Conservation (phyloP, 257 asterid genomes). For the Nicotiana attenuata region DNA sequence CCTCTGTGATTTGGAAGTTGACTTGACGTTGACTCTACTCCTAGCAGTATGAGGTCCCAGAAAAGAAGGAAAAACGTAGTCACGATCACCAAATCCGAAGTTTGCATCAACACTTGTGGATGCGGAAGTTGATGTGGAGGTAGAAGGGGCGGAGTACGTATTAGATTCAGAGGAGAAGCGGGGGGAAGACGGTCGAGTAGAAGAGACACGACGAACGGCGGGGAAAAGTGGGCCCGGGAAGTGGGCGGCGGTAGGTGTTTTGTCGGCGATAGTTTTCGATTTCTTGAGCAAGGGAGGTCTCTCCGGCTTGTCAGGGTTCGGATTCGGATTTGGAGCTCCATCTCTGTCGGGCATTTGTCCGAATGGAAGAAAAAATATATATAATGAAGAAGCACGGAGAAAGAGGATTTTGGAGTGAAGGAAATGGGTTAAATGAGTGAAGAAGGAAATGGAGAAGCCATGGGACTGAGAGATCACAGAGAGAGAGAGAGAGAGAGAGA, state of each 20-base stretch:
- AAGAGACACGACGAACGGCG: conserved; percentile 55
- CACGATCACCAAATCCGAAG: conserved; percentile 77
- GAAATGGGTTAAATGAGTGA: background rate
- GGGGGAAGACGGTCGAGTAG: conserved; percentile 27
- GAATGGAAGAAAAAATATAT: background rate
- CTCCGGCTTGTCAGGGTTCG: conserved; percentile 41
- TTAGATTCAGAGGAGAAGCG: conserved; percentile 17
- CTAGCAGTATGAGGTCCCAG: conserved; percentile 85
- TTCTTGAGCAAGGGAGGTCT: conserved; percentile 57
- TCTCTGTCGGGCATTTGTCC: conserved; percentile 32
- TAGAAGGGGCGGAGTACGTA: background rate
- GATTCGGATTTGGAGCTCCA: conserved; percentile 30
- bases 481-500: background rate
- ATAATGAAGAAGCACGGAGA: background rate
- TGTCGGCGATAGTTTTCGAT: conserved; percentile 46
- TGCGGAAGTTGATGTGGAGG: conserved; percentile 19
- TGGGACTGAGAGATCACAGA: background rate
- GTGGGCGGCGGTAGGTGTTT: conserved; percentile 31
- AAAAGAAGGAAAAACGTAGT: conserved; percentile 82
- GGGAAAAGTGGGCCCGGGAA: conserved; percentile 52
- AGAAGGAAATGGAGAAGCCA: background rate
- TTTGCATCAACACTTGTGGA: conserved; percentile 28
- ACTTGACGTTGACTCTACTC: conserved; percentile 44
- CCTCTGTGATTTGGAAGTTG: conserved; percentile 40
- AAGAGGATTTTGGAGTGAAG: background rate